Conservation (phyloP, 208 protist species). For the Trypanosoma theileri region DNA sequence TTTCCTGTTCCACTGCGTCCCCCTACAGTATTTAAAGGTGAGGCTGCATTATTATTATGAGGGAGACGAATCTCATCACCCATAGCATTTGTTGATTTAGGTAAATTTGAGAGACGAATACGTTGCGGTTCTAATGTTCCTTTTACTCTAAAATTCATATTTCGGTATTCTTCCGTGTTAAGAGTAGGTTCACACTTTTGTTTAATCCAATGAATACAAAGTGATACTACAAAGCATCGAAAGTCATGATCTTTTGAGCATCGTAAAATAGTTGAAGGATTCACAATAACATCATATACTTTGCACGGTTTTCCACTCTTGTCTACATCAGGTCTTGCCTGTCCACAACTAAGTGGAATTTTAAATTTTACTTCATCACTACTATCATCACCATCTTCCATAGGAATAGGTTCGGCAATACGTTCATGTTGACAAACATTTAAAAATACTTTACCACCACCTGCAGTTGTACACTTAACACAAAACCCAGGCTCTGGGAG, state of each 20-base stretch:
- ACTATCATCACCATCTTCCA: slow-evolving; percentile 33
- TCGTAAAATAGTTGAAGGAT: slow-evolving; percentile 70
- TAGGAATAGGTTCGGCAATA: slow-evolving; percentile 87
- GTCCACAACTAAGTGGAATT: slow-evolving; percentile 87
- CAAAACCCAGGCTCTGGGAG: slow-evolving; percentile 82
- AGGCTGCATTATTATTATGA: slow-evolving; percentile 29
- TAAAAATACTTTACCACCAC: slow-evolving; percentile 85
- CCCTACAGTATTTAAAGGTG: slow-evolving; percentile 46
- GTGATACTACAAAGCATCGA: slow-evolving; percentile 78
- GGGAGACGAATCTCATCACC: slow-evolving; percentile 86
- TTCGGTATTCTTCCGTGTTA: slow-evolving; percentile 83
- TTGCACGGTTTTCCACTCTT: slow-evolving; percentile 85
- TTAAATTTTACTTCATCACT: slow-evolving; percentile 75
- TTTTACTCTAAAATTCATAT: slow-evolving; percentile 88
- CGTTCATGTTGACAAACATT: slow-evolving; percentile 87
- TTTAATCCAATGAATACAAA: slow-evolving; percentile 90
- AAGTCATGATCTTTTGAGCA: slow-evolving; percentile 81
- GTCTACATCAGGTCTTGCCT: slow-evolving; percentile 75
- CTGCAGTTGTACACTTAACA: slow-evolving; percentile 71
- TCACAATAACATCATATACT: slow-evolving; percentile 92
- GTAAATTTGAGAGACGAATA: slow-evolving; percentile 62
- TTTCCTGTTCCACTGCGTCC: slow-evolving; percentile 47
- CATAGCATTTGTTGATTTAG: slow-evolving; percentile 69
- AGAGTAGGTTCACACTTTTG: slow-evolving; percentile 90
- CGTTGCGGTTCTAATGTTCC: slow-evolving; percentile 84